Evolutionary conservation across 305 asterid species (phyloP).

Genomic region (Stenogyne calaminthoides): DNA sequence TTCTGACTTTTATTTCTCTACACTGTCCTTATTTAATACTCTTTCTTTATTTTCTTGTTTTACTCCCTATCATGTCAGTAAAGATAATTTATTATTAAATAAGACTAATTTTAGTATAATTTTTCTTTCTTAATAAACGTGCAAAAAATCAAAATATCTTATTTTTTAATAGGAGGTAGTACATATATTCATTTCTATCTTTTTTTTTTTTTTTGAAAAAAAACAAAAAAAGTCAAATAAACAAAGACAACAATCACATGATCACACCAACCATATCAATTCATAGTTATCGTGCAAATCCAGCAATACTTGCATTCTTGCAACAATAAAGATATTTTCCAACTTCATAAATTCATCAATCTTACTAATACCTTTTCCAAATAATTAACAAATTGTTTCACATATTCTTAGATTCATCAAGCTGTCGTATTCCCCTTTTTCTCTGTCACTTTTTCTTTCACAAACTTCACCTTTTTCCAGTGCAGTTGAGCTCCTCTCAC

Average conservation of each 20-base stretch:
- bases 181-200: too few species aligned
- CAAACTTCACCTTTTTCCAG: slow-evolving; percentile 31
- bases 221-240: too few species aligned
- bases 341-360: slow-evolving; percentile 7
- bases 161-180: too few species aligned
- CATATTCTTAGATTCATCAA: slow-evolving; percentile 20
- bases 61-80: too few species aligned
- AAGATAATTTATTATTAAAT: too few species aligned
- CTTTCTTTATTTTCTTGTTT: too few species aligned
- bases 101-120: too few species aligned
- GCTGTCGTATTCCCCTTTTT: slow-evolving; percentile 23
- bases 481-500: slow-evolving; percentile 37
- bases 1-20: too few species aligned
- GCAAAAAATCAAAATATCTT: too few species aligned
- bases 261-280: background rate
- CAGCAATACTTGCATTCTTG: background rate
- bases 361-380: background rate
- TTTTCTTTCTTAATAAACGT: too few species aligned
- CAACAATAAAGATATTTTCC: background rate
- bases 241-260: background rate
- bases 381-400: slow-evolving; percentile 11
- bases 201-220: too few species aligned
- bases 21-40: too few species aligned
- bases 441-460: slow-evolving; percentile 27
- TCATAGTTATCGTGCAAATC: slow-evolving; percentile 3